A percentile compares a stretch with the other conserved stretches of the same genome.
phyloP scores from a whole-genome alignment of 2,329 filamentous ascomycete species.

The Karstenula rhodostoma region DNA sequence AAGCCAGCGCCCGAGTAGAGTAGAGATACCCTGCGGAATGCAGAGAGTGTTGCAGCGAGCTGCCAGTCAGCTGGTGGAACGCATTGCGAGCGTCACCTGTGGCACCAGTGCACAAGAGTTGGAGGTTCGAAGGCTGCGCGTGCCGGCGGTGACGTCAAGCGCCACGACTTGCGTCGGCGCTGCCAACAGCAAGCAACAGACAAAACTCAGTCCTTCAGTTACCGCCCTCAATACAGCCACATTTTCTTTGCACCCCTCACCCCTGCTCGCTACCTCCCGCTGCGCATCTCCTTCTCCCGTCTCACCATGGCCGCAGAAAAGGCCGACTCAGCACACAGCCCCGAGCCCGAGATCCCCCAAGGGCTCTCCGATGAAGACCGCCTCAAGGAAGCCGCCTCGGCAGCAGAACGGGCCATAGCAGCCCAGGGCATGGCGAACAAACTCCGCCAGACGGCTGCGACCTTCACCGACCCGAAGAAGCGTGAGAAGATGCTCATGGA shows the following conservation, averaged over 20 bases:
- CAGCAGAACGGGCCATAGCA: conserved; percentile 40
- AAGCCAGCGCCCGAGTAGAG: conserved; percentile 1
- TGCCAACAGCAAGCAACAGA: neutral
- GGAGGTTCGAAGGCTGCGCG: conserved; percentile 8
- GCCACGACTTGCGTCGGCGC: neutral
- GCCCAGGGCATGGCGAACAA: conserved; percentile 39
- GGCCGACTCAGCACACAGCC: neutral
- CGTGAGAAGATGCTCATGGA: conserved; percentile 45
- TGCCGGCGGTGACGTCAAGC: conserved; percentile 20
- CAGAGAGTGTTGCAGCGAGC: neutral
- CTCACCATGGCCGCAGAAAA: conserved; percentile 12
- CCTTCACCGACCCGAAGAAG: conserved; percentile 43
- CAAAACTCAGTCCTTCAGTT: neutral
- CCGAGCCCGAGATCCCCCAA: conserved; percentile 25
- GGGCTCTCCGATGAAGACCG: conserved; percentile 35
- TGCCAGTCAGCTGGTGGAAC: neutral
- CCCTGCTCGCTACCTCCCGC: neutral
- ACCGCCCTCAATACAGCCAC: neutral
- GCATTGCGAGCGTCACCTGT: neutral
- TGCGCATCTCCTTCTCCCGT: neutral
- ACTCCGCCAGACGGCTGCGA: conserved; percentile 33
- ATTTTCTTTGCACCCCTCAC: neutral
- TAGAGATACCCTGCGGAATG: neutral
- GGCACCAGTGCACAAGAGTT: neutral
- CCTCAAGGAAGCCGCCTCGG: conserved; percentile 40